phyloP scores from a whole-genome alignment of 163 green algal genomes.

The Chlamydomonas reinhardtii region DNA sequence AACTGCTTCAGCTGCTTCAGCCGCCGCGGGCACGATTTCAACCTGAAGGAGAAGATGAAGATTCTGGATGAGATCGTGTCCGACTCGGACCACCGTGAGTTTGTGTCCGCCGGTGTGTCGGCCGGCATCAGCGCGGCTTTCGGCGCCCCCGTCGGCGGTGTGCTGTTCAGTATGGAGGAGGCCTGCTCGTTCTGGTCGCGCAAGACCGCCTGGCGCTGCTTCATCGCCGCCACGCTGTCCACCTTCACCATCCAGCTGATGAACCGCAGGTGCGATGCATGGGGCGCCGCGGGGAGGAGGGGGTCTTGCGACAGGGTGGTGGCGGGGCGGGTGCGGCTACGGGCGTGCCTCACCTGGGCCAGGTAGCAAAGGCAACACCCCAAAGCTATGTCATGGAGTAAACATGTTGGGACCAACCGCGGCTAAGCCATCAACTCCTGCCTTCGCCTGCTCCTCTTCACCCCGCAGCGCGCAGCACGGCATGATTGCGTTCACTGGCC shows the following conservation, averaged over 20 bases:
- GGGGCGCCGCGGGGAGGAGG: too few relatives aligned
- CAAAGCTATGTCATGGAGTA: too few relatives aligned
- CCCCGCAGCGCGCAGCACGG: slow-evolving; percentile 65
- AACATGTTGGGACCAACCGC: too few relatives aligned
- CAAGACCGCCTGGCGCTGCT: slow-evolving; percentile 92
- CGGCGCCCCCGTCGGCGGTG: slow-evolving; percentile 92
- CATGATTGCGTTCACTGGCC: slow-evolving; percentile 78
- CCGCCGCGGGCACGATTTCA: slow-evolving; percentile 28
- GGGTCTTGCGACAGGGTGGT: too few relatives aligned
- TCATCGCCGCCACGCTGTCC: slow-evolving; percentile 80
- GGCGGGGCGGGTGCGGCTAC: too few relatives aligned
- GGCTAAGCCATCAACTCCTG: too few relatives aligned
- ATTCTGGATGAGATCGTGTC: slow-evolving; percentile 76
- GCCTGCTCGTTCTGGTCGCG: slow-evolving; percentile 90
- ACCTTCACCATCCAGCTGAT: slow-evolving; percentile 80
- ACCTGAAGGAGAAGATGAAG: slow-evolving; percentile 63
- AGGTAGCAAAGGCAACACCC: too few relatives aligned
- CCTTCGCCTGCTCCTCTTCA: neutral
- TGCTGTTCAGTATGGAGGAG: slow-evolving; percentile 96
- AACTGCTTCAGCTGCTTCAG: slow-evolving; percentile 44
- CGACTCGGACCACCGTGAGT: slow-evolving; percentile 88
- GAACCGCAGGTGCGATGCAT: slow-evolving; percentile 23
- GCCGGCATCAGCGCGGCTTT: slow-evolving; percentile 93
- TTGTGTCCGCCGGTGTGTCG: slow-evolving; percentile 88
- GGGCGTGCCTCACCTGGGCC: too few relatives aligned